Conservation (phyloP, 352 stramenopile genomes). For the Aphanomyces invadans region DNA sequence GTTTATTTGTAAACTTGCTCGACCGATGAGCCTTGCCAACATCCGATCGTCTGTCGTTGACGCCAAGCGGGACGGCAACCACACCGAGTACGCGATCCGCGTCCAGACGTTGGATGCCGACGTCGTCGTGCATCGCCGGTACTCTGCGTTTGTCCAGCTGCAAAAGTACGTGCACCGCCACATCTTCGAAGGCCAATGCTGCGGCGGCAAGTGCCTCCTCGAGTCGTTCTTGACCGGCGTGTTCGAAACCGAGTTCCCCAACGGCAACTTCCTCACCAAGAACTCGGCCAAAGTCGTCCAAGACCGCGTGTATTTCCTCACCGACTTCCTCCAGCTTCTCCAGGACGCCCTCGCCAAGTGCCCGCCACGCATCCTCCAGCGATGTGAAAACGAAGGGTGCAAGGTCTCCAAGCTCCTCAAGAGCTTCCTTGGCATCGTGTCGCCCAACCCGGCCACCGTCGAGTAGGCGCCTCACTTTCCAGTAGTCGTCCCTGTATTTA, state of each 20-base stretch:
- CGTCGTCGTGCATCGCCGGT: conserved; percentile 74
- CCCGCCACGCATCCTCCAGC: conserved; percentile 55
- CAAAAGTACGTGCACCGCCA: conserved; percentile 61
- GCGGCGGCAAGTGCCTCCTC: conserved; percentile 61
- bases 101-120: conserved; percentile 55
- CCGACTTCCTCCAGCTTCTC: conserved; percentile 68
- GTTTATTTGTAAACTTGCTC: conserved; percentile 21
- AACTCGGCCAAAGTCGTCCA: conserved; percentile 74
- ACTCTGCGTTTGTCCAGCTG: conserved; percentile 79
- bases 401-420: conserved; percentile 81
- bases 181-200: conserved; percentile 60
- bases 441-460: conserved; percentile 15
- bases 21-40: conserved; percentile 37
- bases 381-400: conserved; percentile 73
- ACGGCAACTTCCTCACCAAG: conserved; percentile 65
- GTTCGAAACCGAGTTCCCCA: conserved; percentile 72
- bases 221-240: conserved; percentile 55
- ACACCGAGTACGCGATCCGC: conserved; percentile 82
- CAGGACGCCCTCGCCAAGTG: conserved; percentile 73
- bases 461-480: conserved; percentile 4
- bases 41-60: conserved; percentile 59
- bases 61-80: conserved; percentile 59
- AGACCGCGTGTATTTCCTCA: conserved; percentile 70
- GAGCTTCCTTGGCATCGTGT: conserved; percentile 42
- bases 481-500: neutral